phyloP scores from a whole-genome alignment of 495 filamentous ascomycete species.

The Bathelium albidoporum region DNA sequence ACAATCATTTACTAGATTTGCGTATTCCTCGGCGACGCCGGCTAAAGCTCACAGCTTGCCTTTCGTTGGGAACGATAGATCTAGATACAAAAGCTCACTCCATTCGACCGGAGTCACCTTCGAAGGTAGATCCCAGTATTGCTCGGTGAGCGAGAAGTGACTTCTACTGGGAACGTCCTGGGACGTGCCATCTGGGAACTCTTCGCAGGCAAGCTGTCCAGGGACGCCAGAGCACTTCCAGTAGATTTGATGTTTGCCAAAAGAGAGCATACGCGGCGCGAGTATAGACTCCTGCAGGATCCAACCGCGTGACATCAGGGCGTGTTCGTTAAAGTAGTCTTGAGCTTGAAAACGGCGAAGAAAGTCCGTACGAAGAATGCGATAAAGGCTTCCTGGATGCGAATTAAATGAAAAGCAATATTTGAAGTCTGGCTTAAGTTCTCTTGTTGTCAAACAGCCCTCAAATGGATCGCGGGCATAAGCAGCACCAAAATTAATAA shows the following conservation, averaged over 20 bases:
- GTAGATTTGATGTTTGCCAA: slow-evolving; percentile 9
- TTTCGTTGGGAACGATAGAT: not conserved
- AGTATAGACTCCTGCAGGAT: slow-evolving; percentile 18
- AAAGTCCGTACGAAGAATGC: not conserved
- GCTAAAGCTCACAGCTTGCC: not conserved
- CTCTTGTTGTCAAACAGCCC: not conserved
- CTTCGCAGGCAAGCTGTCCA: not conserved
- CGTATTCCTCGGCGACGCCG: not conserved
- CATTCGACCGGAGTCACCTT: no score
- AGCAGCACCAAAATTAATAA: not conserved
- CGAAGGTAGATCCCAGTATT: no score
- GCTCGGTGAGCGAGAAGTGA: not conserved
- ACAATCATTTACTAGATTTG: not conserved
- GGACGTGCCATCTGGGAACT: not conserved
- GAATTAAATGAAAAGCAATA: no score
- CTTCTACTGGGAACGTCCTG: not conserved
- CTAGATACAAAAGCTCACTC: not conserved
- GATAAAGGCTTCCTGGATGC: no score
- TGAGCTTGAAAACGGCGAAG: not conserved
- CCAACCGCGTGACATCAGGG: slow-evolving; percentile 12
- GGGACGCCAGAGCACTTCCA: slow-evolving; percentile 12
- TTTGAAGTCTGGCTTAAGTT: not conserved
- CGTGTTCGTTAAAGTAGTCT: not conserved
- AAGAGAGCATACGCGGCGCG: slow-evolving; percentile 14
- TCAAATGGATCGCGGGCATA: not conserved